Base-by-base conservation (phyloP, 2,329 filamentous ascomycete genomes). In the Chalaropsis thielavioides region DNA sequence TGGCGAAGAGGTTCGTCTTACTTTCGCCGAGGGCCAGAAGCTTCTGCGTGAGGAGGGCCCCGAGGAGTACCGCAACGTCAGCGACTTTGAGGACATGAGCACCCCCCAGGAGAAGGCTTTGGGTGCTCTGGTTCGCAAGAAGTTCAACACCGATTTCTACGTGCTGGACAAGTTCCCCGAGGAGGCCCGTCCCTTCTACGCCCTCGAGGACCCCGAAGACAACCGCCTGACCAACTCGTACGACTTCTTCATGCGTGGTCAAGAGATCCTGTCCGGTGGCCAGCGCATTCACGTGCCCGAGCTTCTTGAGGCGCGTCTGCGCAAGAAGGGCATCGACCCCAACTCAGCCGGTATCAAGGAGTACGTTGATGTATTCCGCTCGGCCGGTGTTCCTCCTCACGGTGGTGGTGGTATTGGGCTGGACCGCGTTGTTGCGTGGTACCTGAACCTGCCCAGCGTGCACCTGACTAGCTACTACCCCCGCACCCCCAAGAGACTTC, bases 101-200 rank as follows among this genome's bases (percentile, higher is more conserved):
- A 94, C 89, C 0, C 85, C 89, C 0, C 87, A 92, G 72, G 89
- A 94, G 75, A 92, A 92, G 77, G 89, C 87, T n/a, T 85, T 97
- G 8, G 94, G 94, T 66, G 86, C 85, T 31, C 81, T 97, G 60
- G 84, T 97, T 69, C 87, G 89, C 66, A 82, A 89, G 71, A 96
- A 96, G 77, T 96, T 88, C 81, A 83, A 88, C 73, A 94, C 91
- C 67, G 94, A 99, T 78, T 97, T 97, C 78, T 97, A 96, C 78
- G 87, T 95, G 24, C 83, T 99, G 68, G 92, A 97, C 80, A 94
- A 97, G 77, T 99, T 96, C 81, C 94, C 94, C 56, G 85, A 94
- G 75, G 80, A 81, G 44, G 89, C 94, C 22, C 84, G 94, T 38
- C 92, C 92, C 4, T 96, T 96, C 76, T 97, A 96, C 76, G 91